Evolutionary conservation across 352 stramenopile species (phyloP), one percentile per base, ranked within the genome.

Genomic region (Blastocystis sp.): DNA sequence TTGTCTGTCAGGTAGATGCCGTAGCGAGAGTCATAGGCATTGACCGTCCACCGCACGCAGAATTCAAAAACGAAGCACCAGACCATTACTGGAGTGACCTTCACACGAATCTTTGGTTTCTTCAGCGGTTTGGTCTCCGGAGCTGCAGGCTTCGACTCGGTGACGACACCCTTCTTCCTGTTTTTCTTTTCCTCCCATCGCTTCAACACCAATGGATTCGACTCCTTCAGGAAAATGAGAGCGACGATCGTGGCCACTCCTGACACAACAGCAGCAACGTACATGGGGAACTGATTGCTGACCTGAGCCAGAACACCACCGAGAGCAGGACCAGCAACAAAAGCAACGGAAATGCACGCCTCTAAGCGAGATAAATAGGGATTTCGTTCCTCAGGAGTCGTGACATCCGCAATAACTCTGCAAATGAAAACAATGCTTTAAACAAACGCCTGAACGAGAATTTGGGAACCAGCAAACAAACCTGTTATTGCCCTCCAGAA

Each of bases 341-440:
- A 89, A 5, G 78, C 59, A 24, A 65, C 43, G 39, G 78, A 68
- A 65, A 79, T 26, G 26, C 63, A 89, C 9, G 37, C 78, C 43
- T 79, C 78, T 54, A 89, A 47, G 34, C 78, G 55, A 2, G 63
- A 63, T 8, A 89, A 54, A 89, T 78, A 89, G 11, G 53, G 20
- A 30, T 65, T 79, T 18, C 78, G 63, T 7, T 89, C 18, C 16
- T 89, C 78, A 20, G 66, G n/a, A 9, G 56, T 37, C 8, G 69
- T 78, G 2, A 89, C 3, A 89, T 89, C 78, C 45, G 78, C 78
- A 78, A 89, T 78, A 50, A 79, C 63, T n/a, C 50, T 66, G 62
- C 18, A 66, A 0, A 34, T 66, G 7, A 66, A 1, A 79, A 66
- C 3, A 68, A 45, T 16, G 30, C 24, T 8, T 7, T 16, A 18